phyloP scores from a whole-genome alignment of 495 filamentous ascomycete genomes.

The Parmelia sp. region DNA sequence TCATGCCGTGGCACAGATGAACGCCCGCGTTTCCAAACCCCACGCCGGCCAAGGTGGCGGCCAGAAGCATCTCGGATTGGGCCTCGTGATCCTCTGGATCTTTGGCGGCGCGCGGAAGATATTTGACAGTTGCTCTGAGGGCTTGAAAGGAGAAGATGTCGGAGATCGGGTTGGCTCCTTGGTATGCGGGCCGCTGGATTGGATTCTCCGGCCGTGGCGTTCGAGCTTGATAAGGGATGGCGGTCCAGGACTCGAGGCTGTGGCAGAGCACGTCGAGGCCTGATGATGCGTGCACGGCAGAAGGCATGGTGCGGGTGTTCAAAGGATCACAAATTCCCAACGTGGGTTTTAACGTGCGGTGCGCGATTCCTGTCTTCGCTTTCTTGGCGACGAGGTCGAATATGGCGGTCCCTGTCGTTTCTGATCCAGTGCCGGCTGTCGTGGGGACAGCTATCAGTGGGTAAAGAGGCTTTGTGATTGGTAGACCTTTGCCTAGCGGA shows the following conservation, averaged over 20 bases:
- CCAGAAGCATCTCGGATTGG: conserved; percentile 89
- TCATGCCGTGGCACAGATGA: conserved; percentile 96
- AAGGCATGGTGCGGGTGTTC: conserved; percentile 92
- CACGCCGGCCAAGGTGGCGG: conserved; percentile 87
- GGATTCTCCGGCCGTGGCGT: conserved; percentile 81
- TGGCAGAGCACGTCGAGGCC: conserved; percentile 95
- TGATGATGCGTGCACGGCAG: conserved; percentile 79
- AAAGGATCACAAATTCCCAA: conserved; percentile 93
- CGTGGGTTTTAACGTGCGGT: conserved; percentile 89
- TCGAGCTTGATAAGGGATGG: conserved; percentile 85
- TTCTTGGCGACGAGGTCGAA: conserved; percentile 86
- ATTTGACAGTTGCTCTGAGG: conserved; percentile 73
- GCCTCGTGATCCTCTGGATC: conserved; percentile 89
- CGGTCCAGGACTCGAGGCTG: conserved; percentile 89
- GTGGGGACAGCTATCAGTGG: conserved; percentile 92
- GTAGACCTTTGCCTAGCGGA: conserved; percentile 79
- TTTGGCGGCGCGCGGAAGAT: conserved; percentile 75
- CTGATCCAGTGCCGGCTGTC: conserved; percentile 88
- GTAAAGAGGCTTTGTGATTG: conserved; percentile 68
- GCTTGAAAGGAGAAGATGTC: conserved; percentile 91
- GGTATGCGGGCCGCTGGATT: conserved; percentile 85
- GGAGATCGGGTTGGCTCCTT: conserved; percentile 94
- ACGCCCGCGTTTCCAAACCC: conserved; percentile 98
- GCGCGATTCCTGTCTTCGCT: conserved; percentile 92
- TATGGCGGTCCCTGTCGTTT: conserved; percentile 96